Evolutionary conservation across 176 grass and related monocot genomes (phyloP).

Genomic region (Phyllostachys edulis): DNA sequence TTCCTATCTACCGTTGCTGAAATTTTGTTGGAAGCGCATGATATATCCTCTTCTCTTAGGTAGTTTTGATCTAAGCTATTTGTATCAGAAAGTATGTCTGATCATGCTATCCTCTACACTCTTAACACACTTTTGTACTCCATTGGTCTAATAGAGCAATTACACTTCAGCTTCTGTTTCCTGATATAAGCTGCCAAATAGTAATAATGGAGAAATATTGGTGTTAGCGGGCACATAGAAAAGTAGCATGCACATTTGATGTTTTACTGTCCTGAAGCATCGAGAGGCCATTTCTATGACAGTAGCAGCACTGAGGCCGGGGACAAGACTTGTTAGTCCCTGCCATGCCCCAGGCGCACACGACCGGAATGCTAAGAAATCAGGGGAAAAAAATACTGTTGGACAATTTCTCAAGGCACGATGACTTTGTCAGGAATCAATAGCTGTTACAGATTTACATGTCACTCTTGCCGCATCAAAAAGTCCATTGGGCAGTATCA

Average conservation of each 20-base stretch:
- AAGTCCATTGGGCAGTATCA: background rate
- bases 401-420: background rate
- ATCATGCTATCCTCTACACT: background rate
- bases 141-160: background rate
- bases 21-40: background rate
- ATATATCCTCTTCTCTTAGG: background rate
- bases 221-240: background rate
- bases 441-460: background rate
- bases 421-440: background rate
- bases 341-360: background rate
- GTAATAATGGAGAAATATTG: background rate
- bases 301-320: background rate
- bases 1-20: background rate
- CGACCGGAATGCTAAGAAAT: background rate
- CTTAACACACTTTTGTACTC: background rate
- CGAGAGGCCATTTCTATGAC: too few relatives aligned
- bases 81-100: conserved; percentile 10
- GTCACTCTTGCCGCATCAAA: background rate
- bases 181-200: background rate
- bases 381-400: background rate
- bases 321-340: background rate
- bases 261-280: background rate
- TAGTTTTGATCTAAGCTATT: conserved; percentile 2
- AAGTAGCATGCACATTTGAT: background rate
- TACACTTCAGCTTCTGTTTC: background rate